These are phyloP conservation scores for Dendrothele bispora DNA, from an alignment of 768 basidiomycete genomes.

Conservation along the genomic window DNA sequence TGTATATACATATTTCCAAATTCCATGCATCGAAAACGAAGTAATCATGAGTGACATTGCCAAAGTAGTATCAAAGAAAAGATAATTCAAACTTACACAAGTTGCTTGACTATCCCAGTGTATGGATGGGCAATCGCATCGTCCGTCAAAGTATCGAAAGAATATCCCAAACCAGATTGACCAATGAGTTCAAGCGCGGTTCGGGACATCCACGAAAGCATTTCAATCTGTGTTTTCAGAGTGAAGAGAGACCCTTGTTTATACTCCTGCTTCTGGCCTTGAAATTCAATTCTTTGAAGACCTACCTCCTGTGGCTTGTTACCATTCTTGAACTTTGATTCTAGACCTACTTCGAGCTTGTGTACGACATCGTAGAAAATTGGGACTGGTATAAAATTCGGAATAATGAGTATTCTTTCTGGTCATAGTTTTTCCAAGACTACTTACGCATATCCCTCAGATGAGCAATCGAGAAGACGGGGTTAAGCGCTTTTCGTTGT, in stretches of 20 bases:
- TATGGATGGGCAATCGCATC: conserved; percentile 13
- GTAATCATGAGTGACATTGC: background rate
- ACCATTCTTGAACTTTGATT: background rate
- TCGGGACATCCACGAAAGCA: conserved; percentile 33
- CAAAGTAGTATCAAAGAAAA: background rate
- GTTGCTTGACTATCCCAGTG: conserved; percentile 8
- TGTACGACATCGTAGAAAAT: background rate
- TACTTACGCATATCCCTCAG: conserved; percentile 29
- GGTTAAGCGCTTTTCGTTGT: conserved; percentile 34
- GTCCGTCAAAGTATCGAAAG: conserved; percentile 30
- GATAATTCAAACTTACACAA: conserved; percentile 18
- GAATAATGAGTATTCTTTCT: conserved; percentile 19
- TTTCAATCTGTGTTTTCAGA: conserved; percentile 23
- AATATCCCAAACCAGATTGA: conserved; percentile 35
- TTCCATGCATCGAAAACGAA: background rate
- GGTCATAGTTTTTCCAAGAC: conserved; percentile 19
- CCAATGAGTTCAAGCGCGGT: conserved; percentile 37
- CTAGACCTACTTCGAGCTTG: background rate
- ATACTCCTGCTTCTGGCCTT: too few species aligned
- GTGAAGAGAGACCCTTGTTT: background rate
- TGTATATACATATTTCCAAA: too few species aligned
- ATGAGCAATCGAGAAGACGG: conserved; percentile 31
- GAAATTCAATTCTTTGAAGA: too few species aligned
- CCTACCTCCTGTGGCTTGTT: background rate
- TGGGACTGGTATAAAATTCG: conserved; percentile 7